Evolutionary conservation across 345 rosid genomes (phyloP), one percentile per base, ranked within the genome.

Genomic region (Stellera chamaejasme): DNA sequence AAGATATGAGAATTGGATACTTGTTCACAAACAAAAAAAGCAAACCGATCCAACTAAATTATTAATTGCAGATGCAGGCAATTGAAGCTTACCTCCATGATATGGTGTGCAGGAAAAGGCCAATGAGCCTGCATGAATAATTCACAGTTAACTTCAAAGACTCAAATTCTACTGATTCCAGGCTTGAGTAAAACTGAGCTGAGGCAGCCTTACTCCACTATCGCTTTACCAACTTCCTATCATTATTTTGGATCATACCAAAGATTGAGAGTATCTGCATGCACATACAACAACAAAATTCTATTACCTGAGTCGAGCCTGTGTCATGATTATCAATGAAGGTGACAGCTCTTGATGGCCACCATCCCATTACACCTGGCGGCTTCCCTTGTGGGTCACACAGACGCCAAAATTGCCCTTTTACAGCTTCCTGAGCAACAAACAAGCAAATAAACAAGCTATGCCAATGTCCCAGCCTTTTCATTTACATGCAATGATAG

Each of bases 251-350:
- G 23, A 19, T 19, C 23, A 19, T 19, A 19, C n/a, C 13, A 36
- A 23, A 4, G 13, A 9, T 10, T 52, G 55, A 13, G 10, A 3
- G 8, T 3, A 52, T 19, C 26, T 19, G 28, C 12, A 19, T 19
- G 28, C 12, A 19, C 28, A 54, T 55, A 64, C 11, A 42, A 26
- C 47, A 47, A 54, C 25, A 62, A 15, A 25, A 6, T 43, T 49
- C 6, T 12, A 42, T 50, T 64, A 83, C 94, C 92, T 88, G 95
- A 27, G 96, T 85, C 67, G 98, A 91, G 63, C 96, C 96, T 54
- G 96, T 91, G 62, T 88, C 95, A 56, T 91, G 98, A 69, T 88
- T 91, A 64, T 91, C 98, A 19, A 91, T 74, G 69, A 88, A 85
- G 5, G 98, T 85, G 52, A 83, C 90, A 32, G 95, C 77, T 77